Conservation (phyloP, 2,329 filamentous ascomycete genomes). For the Penicillium sp. region DNA sequence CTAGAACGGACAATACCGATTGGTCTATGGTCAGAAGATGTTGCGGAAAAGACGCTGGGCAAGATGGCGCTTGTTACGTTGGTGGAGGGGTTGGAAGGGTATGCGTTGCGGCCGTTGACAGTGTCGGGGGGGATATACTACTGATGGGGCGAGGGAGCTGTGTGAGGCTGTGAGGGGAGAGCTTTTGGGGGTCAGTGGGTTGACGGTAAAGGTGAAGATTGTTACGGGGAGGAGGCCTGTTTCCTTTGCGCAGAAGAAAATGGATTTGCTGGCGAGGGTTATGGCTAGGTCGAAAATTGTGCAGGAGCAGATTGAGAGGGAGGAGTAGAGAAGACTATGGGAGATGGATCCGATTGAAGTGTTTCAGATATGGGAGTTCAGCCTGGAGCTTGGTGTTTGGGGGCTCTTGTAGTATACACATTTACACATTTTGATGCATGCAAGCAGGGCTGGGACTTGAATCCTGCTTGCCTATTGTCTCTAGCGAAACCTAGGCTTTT, state of each 20-base stretch:
- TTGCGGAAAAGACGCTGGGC: constrained; percentile 41
- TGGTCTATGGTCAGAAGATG: constrained; percentile 43
- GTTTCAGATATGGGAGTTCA: not conserved
- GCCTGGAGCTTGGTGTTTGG: not conserved
- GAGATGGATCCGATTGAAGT: not conserved
- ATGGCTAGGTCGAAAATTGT: constrained; percentile 1
- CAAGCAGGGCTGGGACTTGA: not conserved
- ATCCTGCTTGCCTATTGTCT: not conserved
- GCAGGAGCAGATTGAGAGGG: not conserved
- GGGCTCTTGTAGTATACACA: not conserved
- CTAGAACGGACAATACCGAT: constrained; percentile 45
- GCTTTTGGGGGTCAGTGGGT: constrained; percentile 34
- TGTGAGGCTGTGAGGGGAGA: constrained; percentile 46
- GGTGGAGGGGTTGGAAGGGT: constrained; percentile 47
- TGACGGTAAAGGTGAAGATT: constrained; percentile 34
- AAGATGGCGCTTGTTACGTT: constrained; percentile 48
- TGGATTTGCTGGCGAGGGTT: constrained; percentile 19
- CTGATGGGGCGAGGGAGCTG: constrained; percentile 40
- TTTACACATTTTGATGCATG: not conserved
- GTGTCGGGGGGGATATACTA: constrained; percentile 37
- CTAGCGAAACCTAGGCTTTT: not conserved
- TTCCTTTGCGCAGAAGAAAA: constrained; percentile 20
- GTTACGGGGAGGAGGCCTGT: constrained; percentile 38
- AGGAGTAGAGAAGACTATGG: not conserved
- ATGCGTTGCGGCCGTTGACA: constrained; percentile 43